Evolutionary conservation across 2,329 filamentous ascomycete species (phyloP), one percentile per base, ranked within the genome.

Genomic region (Sphaerulina musiva): DNA sequence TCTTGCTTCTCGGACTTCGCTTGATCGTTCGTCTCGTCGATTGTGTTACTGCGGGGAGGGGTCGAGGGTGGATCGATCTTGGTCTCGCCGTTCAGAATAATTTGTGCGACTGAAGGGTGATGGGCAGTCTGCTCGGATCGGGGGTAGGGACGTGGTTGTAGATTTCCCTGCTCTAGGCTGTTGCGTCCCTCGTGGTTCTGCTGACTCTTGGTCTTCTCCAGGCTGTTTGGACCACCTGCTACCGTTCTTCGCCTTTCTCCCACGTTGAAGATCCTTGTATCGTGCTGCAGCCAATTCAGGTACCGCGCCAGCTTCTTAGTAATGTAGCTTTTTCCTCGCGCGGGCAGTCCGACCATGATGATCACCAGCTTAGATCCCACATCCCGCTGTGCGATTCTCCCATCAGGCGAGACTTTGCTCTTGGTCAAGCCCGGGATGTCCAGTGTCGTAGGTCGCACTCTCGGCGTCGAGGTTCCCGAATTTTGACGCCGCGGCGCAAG

Each of bases 261-360:
- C 38, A 98, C 93, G 66, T 98, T 98, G 81, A 98, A 98, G 64
- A 98, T 96, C 62, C 80, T 82, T 10, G 91, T 93, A 66, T 95
- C 89, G 72, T 98, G 92, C 68, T 98, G 93, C 66, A 96, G 84
- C 93, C 93, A 98, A 47, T 95, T 92, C 48, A 98, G 76, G 69
- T 97, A 98, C 58, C 93, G 82, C 55, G 93, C 87, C 59, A 98
- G 81, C 75, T 98, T 98, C 78, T 97, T 97, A 58, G 93, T 97
- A 66, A 98, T 95, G 73, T 98, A 98, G 52, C 91, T 96, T 75
- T 98, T 98, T 69, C 93, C 93, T 66, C 93, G 80, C 8, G 93
- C 93, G 2, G 93, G 93, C 64, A 98, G 76, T 59, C 93, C 93
- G 57, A 98, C 93, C 93, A 98, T 98, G 70, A 98, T 84, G 66